Evolutionary conservation across 1,139 yeast species (phyloP).

Genomic region (Suhomyces taliae): DNA sequence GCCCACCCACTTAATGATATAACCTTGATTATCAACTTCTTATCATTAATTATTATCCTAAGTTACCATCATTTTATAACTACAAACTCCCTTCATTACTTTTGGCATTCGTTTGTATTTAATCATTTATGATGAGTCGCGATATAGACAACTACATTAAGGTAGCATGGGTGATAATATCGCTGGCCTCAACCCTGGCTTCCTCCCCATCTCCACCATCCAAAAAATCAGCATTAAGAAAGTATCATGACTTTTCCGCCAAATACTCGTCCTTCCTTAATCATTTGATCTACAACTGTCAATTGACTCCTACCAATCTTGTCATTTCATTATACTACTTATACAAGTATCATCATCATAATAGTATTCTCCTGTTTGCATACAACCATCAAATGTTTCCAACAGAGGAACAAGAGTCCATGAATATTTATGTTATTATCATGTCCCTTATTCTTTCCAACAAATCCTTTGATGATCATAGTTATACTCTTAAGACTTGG

Average conservation of each 20-base stretch:
- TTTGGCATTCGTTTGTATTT: too few species aligned
- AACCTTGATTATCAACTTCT: too few species aligned
- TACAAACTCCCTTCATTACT: too few species aligned
- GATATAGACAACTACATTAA: constrained; percentile 10
- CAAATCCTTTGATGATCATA: constrained; percentile 51
- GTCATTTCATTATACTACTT: constrained; percentile 33
- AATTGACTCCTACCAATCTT: constrained; percentile 31
- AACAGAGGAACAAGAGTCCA: constrained; percentile 11
- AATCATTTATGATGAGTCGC: constrained; percentile 1
- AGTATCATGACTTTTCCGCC: constrained; percentile 15
- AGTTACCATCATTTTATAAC: too few species aligned
- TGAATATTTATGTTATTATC: constrained; percentile 29
- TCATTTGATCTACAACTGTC: constrained; percentile 28
- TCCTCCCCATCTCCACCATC: background rate
- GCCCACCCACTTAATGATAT: background rate
- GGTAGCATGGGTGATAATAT: constrained; percentile 15
- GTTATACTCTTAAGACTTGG: constrained; percentile 57
- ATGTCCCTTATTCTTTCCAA: constrained; percentile 46
- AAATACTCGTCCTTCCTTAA: constrained; percentile 23
- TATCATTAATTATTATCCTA: too few species aligned
- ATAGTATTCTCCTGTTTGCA: constrained; percentile 11
- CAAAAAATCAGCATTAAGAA: constrained; percentile 3
- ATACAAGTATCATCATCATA: constrained; percentile 25
- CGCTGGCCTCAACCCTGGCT: background rate
- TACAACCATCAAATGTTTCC: constrained; percentile 3